phyloP scores from a whole-genome alignment of 257 asterid genomes.

The Salvia rosmarinus region DNA sequence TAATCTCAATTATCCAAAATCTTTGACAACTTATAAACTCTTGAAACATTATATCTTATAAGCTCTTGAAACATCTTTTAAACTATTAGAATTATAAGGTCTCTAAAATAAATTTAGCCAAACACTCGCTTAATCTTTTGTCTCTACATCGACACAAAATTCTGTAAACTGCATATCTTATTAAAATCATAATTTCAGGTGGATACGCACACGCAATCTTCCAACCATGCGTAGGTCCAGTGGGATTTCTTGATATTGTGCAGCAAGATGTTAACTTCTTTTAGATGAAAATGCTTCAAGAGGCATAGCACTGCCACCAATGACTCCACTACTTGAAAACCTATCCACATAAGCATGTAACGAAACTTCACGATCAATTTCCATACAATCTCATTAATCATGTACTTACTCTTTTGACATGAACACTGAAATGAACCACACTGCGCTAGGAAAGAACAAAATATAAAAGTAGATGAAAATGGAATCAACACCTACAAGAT shows the following conservation, averaged over 20 bases:
- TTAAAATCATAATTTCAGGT: not conserved
- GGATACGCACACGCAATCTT: slow-evolving; percentile 75
- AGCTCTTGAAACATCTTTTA: too few relatives aligned
- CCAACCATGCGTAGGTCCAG: slow-evolving; percentile 84
- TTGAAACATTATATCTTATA: too few relatives aligned
- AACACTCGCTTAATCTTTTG: not conserved
- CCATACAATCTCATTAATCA: not conserved
- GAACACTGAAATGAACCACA: not conserved
- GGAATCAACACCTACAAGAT: not conserved
- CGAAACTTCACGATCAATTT: slow-evolving; percentile 2
- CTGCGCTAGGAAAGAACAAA: not conserved
- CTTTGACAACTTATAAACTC: too few relatives aligned
- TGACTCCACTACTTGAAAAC: slow-evolving; percentile 89
- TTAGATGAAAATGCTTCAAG: too few relatives aligned
- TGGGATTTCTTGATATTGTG: slow-evolving; percentile 93
- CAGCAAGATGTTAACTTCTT: slow-evolving; percentile 88
- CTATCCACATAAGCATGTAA: slow-evolving; percentile 35
- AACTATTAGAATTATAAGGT: too few relatives aligned
- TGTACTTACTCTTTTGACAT: not conserved
- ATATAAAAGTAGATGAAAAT: not conserved
- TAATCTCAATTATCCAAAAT: too few relatives aligned
- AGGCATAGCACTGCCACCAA: slow-evolving; percentile 76
- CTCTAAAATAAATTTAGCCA: too few relatives aligned
- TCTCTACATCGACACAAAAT: not conserved
- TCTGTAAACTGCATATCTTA: not conserved